Base-by-base conservation (phyloP, 768 basidiomycete genomes). In the Leucogyrophana mollusca region DNA sequence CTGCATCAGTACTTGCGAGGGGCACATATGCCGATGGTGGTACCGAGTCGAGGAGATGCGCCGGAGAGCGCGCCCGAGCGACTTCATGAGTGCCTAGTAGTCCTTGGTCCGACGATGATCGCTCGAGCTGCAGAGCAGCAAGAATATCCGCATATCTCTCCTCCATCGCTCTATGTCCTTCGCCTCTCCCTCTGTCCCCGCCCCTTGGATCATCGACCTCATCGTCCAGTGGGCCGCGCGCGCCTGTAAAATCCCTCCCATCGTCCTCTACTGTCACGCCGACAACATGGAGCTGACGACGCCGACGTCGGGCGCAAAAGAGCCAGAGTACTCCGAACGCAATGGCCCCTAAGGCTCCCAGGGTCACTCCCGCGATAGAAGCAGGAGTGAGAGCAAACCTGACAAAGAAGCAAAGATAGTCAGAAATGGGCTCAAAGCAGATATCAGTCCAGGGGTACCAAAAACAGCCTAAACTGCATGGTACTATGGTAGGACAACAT, bases 271-370 rank as follows among this genome's bases (percentile, higher is more conserved):
- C 17, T 16, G 50, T 22, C 3, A 45, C 45, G 32, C 56, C 44
- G 21, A 60, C 60, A 22, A 34, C 54, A 35, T 40, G 34, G 16
- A 64, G 47, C 23, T 48, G 40, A 24, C 56, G 65, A 45, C 56
- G 60, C 21, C 65, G 62, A 40, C 58, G 56, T 18, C 60, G 58
- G 34, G 65, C 65, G n/a, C 64, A 65, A 27, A 62, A 60, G 16
- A 67, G 56, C 65, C 62, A 67, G 3, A 65, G 51, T 30, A 35
- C 46, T 3, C 56, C 51, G 34, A 65, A 65, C 9, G 60, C 60
- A 42, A 62, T 17, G 4, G 56, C 52, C 21, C 62, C 64, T 3
- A 55, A 38, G n/a, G 61, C 43, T 16, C 65, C 65, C 11, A 65
- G 50, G 2, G 55, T 51, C 9, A 65, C 46, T 5, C 41, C 65